These are phyloP conservation scores for Cicer yamashitae DNA, from an alignment of 306 rosid genomes.

Conservation along the genomic window DNA sequence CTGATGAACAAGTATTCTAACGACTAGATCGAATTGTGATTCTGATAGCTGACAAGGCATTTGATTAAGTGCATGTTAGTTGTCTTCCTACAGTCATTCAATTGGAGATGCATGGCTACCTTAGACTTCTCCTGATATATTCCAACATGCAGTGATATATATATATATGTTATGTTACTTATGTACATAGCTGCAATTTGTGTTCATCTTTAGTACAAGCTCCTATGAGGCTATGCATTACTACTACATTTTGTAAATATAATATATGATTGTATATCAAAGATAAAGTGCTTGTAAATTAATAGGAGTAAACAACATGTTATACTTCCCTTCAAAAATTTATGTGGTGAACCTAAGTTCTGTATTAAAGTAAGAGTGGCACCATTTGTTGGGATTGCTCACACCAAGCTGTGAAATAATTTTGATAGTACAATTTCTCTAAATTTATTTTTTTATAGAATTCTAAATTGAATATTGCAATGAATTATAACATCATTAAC, in stretches of 20 bases:
- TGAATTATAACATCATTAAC: too few relatives aligned
- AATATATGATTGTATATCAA: not conserved
- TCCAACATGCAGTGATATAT: not conserved
- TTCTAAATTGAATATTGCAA: too few relatives aligned
- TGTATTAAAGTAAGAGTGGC: too few relatives aligned
- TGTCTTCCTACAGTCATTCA: constrained; percentile 12
- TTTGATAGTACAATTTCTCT: too few relatives aligned
- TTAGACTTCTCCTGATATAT: not conserved
- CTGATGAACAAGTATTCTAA: constrained; percentile 16
- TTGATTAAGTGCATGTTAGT: not conserved
- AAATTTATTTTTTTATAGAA: too few relatives aligned
- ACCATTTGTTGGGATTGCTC: too few relatives aligned
- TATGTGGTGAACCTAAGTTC: too few relatives aligned
- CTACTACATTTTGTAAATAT: constrained; percentile 11
- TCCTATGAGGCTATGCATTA: constrained; percentile 1
- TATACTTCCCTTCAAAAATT: too few relatives aligned
- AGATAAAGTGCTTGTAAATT: constrained; percentile 29
- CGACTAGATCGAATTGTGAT: not conserved
- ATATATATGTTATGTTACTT: not conserved
- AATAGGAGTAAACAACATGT: not conserved
- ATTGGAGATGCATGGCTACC: constrained; percentile 10
- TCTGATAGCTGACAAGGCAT: not conserved
- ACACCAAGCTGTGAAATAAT: too few relatives aligned
- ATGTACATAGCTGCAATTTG: not conserved
- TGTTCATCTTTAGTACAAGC: constrained; percentile 9